Evolutionary conservation across 2,329 filamentous ascomycete species (phyloP).

Genomic region (Calonectria pseudoturangicola): DNA sequence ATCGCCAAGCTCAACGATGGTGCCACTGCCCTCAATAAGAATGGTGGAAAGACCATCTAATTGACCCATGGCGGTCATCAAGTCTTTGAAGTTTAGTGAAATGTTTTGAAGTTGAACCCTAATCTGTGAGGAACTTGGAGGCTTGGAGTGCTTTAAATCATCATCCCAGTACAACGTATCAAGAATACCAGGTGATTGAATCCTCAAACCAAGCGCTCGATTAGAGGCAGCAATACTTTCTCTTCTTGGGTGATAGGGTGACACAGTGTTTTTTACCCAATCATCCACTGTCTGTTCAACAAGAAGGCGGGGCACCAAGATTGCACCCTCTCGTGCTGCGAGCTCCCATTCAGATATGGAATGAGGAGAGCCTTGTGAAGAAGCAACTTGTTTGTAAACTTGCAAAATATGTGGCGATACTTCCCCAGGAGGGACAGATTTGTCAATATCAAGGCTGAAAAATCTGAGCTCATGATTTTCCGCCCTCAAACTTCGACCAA

Average conservation of each 20-base stretch:
- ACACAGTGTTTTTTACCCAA: not conserved
- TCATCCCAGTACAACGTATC: not conserved
- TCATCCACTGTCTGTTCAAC: not conserved
- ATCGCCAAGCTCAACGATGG: not conserved
- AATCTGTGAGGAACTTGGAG: not conserved
- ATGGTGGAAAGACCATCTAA: not conserved
- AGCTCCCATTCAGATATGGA: slow-evolving; percentile 1
- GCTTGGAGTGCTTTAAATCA: not conserved
- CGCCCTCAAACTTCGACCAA: not conserved
- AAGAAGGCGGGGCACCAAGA: not conserved
- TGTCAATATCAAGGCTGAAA: slow-evolving; percentile 1
- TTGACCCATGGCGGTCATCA: slow-evolving; percentile 8
- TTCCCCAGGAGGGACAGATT: not conserved
- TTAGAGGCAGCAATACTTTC: not conserved
- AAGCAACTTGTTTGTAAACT: not conserved
- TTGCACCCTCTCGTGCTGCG: not conserved
- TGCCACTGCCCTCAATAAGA: not conserved
- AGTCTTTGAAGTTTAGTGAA: not conserved
- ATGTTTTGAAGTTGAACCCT: not conserved
- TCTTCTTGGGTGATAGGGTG: not conserved
- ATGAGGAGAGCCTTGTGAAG: not conserved
- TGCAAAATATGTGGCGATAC: not conserved
- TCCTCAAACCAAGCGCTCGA: not conserved
- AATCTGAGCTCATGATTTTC: slow-evolving; percentile 11
- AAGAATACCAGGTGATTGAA: not conserved